Base-by-base conservation (phyloP, 805 yeast species). In the Barnettozyma californica region DNA sequence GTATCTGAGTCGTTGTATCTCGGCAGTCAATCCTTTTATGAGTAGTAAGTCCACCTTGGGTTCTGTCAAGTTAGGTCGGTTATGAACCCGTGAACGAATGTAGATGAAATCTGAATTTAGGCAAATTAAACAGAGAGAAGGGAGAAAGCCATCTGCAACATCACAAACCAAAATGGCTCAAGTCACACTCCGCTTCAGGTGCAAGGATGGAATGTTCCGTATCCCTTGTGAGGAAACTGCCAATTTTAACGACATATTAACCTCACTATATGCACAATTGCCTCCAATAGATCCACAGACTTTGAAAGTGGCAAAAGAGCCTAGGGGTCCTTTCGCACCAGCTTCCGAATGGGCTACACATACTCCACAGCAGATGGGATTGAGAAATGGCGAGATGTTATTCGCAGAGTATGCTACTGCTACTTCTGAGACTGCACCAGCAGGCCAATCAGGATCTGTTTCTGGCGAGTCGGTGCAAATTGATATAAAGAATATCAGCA, bases 201-300 rank as follows among this genome's bases (percentile, higher is more conserved):
- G 94, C 26, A 87, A 80, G 59, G 86, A 87, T 56, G 98, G 98
- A 9, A 84, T 81, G 77, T 80, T 79, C 62, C 76, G 98, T 47
- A 75, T 87, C 33, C 63, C 69, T 23, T 79, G 77, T 26, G 79
- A 78, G 23, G 66, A 70, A 4, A 43, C 57, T 1, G 73, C 71
- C 19, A 68, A 68, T 9, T 80, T 87, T 51, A 60, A 65, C 4
- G 55, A 56, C 0, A 77, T 78, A 1, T 53, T 81, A 23, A 75
- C 70, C 23, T 66, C 68, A 43, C 64, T 79, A 25, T 33, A 59
- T 5, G 55, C 53, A 21, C 52, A 64, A 45, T 50, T 54, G 21
- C 46, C 58, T 2, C 46, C 55, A 11, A 61, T 58, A 7, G 67
- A 68, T 44, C 43, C 58, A 14, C 41, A 50, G n/a, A 44, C 66